Base-by-base conservation (phyloP, 805 yeast species). In the Candida tammaniensis region DNA sequence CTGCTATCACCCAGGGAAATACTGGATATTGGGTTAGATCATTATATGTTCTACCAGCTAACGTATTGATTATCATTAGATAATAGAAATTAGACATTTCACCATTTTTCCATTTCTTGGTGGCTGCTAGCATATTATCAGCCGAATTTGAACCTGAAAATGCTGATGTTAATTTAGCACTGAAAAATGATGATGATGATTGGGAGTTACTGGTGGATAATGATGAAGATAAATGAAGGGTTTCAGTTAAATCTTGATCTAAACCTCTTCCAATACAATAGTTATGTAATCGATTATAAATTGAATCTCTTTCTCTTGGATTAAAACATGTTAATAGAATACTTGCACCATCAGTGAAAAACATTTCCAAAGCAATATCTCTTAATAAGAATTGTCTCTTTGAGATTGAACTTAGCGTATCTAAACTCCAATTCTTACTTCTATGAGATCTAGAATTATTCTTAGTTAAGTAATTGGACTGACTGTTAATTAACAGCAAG, bases 1-100 rank as follows among this genome's bases (percentile, higher is more conserved):
- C 95, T 0, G 93, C 80, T 40, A 87, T 72, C 0, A 87, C 86
- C 94, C 95, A 87, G 0, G 96, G 96, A 47, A 87, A 88, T 1
- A 88, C 82, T 0, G 96, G 96, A 50, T 87, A 87, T 43, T 87
- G 96, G 0, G 96, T 87, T 34, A 87, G 56, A 52, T 87, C 96
- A 55, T 87, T 88, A 57, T 82, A 86, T 0, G 96, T 86, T 43
- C 96, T 62, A 0, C 96, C 96, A 0, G 96, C 94, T 37, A 87
- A 55, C 0, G 93, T 86, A 49, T 87, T 87, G 17, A 87, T 62
- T 12, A 84, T 70, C 76, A 86, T 82, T 47, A 87, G 60, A 49
- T 87, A 87, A 50, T 80, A 82, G 46, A 87, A 88, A 51, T 87
- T 87, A 1, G 95, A 84, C 51, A 88, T 72, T 43, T 81, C 80